These are phyloP conservation scores for Diddensiella caesifluorescens DNA, from an alignment of 805 yeast genomes.

Conservation along the genomic window DNA sequence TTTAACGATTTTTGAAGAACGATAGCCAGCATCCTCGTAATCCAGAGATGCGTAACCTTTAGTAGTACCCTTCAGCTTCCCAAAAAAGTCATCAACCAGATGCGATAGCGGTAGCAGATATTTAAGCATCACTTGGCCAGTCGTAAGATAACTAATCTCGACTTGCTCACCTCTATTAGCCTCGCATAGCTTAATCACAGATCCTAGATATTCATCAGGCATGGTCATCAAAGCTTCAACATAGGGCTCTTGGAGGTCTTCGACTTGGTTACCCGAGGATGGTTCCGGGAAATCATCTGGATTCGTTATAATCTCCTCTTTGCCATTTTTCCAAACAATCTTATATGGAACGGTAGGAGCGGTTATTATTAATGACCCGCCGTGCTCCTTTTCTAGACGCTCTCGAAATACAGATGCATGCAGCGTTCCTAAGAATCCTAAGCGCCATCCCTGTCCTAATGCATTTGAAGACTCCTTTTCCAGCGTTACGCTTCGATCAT, in stretches of 20 bases:
- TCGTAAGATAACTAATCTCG: conserved; percentile 67
- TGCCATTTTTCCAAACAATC: conserved; percentile 61
- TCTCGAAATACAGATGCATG: conserved; percentile 96
- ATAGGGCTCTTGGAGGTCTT: conserved; percentile 67
- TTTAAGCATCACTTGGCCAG: conserved; percentile 75
- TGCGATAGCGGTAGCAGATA: conserved; percentile 84
- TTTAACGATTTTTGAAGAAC: conserved; percentile 73
- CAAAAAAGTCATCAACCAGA: conserved; percentile 91
- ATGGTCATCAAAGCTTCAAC: conserved; percentile 87
- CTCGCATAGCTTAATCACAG: conserved; percentile 82
- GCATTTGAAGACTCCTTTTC: conserved; percentile 91
- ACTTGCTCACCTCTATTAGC: conserved; percentile 76
- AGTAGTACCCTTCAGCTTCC: conserved; percentile 82
- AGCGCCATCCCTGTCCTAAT: conserved; percentile 95
- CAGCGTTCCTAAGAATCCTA: conserved; percentile 88
- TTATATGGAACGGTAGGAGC: conserved; percentile 95
- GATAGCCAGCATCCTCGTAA: conserved; percentile 90
- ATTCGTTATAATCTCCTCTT: conserved; percentile 64
- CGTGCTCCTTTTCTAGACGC: conserved; percentile 87
- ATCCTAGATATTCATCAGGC: conserved; percentile 84
- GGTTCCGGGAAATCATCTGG: conserved; percentile 88
- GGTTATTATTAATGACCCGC: conserved; percentile 84
- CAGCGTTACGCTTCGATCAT: conserved; percentile 86
- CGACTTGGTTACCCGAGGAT: conserved; percentile 38
- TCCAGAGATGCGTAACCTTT: conserved; percentile 92